phyloP scores from a whole-genome alignment of 306 rosid species.

The Cyamopsis tetragonoloba region DNA sequence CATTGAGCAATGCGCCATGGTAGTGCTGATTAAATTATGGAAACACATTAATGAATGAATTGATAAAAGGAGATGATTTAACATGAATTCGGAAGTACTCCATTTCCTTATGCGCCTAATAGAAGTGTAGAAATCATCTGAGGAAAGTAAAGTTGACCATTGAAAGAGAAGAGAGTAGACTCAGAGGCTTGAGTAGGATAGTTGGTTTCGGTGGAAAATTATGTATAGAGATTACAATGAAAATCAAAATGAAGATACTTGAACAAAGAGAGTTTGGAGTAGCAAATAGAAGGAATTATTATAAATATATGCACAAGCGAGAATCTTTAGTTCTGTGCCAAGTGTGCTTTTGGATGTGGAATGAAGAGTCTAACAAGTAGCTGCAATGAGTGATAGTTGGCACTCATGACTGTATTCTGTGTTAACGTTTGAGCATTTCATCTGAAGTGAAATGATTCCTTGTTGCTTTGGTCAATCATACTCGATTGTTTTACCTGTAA shows the following conservation, averaged over 20 bases:
- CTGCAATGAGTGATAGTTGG: neutral
- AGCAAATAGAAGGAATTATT: neutral
- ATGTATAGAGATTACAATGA: neutral
- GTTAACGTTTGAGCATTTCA: neutral
- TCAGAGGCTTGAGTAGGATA: neutral
- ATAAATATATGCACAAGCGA: neutral
- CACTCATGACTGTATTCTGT: neutral
- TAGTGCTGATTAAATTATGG: neutral
- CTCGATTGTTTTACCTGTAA: neutral
- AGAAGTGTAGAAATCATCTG: neutral
- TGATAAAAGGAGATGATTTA: neutral
- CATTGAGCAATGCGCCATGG: neutral
- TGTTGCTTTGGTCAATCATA: neutral
- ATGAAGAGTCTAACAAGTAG: neutral
- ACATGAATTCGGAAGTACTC: neutral
- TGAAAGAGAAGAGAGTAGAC: neutral
- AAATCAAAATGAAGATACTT: neutral
- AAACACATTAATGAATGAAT: neutral
- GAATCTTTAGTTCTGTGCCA: neutral
- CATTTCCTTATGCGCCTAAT: neutral
- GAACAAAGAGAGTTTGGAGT: neutral
- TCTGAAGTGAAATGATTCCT: neutral
- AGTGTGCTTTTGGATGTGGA: neutral
- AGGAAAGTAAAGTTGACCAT: neutral
- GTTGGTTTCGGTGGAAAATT: neutral